phyloP scores from a whole-genome alignment of 805 yeast species.

The Barnettozyma californica region DNA sequence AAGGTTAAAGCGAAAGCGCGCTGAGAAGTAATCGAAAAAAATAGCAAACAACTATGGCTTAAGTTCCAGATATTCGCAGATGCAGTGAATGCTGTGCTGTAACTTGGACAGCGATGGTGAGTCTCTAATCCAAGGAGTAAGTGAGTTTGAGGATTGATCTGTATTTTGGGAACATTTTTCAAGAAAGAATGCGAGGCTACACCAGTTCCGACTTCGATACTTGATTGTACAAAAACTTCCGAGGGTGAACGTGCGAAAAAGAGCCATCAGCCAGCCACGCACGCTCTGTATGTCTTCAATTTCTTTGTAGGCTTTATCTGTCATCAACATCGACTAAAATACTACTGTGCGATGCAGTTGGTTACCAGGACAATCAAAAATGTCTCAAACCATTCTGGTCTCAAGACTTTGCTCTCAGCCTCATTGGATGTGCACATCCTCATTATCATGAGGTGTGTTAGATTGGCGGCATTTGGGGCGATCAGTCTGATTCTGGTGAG shows the following conservation, averaged over 20 bases:
- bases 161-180: not conserved
- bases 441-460: slow-evolving; percentile 26
- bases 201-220: not conserved
- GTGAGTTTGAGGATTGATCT: not conserved
- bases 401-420: slow-evolving; percentile 20
- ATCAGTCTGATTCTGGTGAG: slow-evolving; percentile 36
- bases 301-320: too few relatives aligned
- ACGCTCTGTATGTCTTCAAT: too few relatives aligned
- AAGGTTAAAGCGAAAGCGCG: not conserved
- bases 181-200: not conserved
- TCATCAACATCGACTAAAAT: not conserved
- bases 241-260: not conserved
- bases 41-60: not conserved
- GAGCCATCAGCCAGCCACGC: too few relatives aligned
- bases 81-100: not conserved
- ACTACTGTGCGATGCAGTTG: not conserved
- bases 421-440: slow-evolving; percentile 28
- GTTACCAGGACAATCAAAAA: not conserved
- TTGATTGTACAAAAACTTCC: not conserved
- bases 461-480: slow-evolving; percentile 34
- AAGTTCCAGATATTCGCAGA: too few relatives aligned
- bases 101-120: not conserved
- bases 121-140: not conserved
- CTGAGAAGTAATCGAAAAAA: not conserved
- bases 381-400: slow-evolving; percentile 13